Percentiles rank a stretch among this genome's conserved stretches.
Conservation (phyloP, 495 filamentous ascomycete genomes). For the Talaromyces adpressus region DNA sequence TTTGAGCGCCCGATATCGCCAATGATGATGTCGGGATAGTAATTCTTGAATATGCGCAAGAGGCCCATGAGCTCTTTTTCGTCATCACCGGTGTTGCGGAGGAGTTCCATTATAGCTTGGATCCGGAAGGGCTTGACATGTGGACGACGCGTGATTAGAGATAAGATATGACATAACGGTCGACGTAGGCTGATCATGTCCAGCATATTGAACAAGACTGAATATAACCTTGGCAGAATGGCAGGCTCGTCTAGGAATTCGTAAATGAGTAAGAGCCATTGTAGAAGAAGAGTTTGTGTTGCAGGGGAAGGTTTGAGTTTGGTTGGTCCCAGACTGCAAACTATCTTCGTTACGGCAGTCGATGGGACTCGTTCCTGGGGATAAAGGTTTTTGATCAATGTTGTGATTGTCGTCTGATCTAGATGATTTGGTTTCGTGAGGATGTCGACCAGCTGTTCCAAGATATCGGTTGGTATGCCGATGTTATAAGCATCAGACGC, state of each 20-base stretch:
- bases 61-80: conserved; percentile 73
- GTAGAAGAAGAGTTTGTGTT: conserved; percentile 61
- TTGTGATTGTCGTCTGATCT: conserved; percentile 64
- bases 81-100: conserved; percentile 37
- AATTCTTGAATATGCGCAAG: conserved; percentile 79
- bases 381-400: conserved; percentile 68
- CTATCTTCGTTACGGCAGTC: conserved; percentile 55
- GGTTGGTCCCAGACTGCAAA: conserved; percentile 72
- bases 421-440: conserved; percentile 60
- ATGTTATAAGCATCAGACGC: conserved; percentile 52
- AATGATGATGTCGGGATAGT: conserved; percentile 84
- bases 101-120: conserved; percentile 63
- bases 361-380: conserved; percentile 56
- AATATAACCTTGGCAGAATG: conserved; percentile 64
- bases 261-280: conserved; percentile 77
- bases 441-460: conserved; percentile 59
- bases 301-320: conserved; percentile 66
- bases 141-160: conserved; percentile 73
- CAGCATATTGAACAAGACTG: conserved; percentile 74
- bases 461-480: conserved; percentile 53
- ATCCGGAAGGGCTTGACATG: conserved; percentile 84
- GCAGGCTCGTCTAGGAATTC: conserved; percentile 60
- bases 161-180: conserved; percentile 72
- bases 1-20: conserved; percentile 46
- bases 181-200: conserved; percentile 60